These are phyloP conservation scores for Fusarium sp. DNA, from an alignment of 2,329 filamentous ascomycete species.

Conservation along the genomic window DNA sequence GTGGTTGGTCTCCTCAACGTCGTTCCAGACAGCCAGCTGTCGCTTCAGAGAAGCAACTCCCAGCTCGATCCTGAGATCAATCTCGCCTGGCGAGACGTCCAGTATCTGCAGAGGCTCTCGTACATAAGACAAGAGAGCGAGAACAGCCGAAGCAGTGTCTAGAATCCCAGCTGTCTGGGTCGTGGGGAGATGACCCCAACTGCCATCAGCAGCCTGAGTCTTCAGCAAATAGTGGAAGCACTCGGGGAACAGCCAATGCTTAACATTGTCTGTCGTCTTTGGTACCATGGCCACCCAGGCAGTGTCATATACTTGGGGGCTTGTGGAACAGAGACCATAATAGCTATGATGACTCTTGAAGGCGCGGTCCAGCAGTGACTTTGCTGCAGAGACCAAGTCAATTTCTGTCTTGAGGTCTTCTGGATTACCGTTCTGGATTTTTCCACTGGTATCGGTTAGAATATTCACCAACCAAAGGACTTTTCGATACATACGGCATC, in stretches of 20 bases:
- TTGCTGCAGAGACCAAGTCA: not conserved
- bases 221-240: not conserved
- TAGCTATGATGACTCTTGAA: not conserved
- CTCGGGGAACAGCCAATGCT: not conserved
- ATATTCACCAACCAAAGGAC: fast-evolving
- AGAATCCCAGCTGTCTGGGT: not conserved
- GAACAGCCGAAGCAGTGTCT: not conserved
- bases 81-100: not conserved
- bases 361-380: not conserved
- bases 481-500: not conserved
- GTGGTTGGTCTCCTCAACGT: not conserved
- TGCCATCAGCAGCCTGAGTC: not conserved
- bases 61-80: not conserved
- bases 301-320: not conserved
- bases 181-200: not conserved
- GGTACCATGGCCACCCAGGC: constrained; percentile 1
- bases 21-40: not conserved
- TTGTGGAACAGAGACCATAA: not conserved
- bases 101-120: not conserved
- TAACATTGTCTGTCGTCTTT: not conserved
- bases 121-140: not conserved
- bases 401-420: fast-evolving
- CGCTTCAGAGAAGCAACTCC: not conserved
- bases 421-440: fast-evolving
- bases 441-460: fast-evolving